phyloP scores from a whole-genome alignment of 345 rosid genomes.

The Nephelium lappaceum region DNA sequence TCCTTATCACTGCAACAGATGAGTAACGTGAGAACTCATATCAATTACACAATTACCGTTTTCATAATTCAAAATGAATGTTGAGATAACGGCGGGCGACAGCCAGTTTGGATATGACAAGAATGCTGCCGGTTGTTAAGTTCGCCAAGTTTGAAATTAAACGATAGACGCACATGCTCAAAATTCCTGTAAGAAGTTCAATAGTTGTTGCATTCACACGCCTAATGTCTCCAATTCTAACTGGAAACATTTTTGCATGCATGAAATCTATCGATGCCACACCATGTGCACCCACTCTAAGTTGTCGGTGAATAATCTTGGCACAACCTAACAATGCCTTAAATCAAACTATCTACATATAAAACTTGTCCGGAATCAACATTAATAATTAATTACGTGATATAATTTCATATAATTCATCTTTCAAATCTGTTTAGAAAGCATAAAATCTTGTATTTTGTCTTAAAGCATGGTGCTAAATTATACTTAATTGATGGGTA shows the following conservation, averaged over 20 bases:
- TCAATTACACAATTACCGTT: too few species aligned
- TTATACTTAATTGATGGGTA: neutral
- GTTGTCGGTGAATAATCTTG: constrained; percentile 4
- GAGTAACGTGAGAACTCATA: too few species aligned
- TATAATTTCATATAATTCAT: neutral
- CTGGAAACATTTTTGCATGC: neutral
- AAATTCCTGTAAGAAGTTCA: neutral
- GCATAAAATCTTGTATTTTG: constrained; percentile 6
- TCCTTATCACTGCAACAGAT: too few species aligned
- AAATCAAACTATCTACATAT: neutral
- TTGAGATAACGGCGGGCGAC: neutral
- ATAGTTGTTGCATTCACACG: neutral
- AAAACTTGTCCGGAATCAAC: neutral
- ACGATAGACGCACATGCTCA: neutral
- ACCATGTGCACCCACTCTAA: constrained; percentile 14
- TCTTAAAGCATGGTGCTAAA: neutral
- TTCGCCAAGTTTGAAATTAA: neutral
- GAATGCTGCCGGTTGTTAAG: neutral
- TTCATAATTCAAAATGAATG: neutral
- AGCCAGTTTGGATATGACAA: neutral
- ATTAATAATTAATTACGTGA: neutral
- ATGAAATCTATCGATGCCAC: neutral
- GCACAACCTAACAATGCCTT: neutral
- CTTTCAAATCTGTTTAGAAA: constrained; percentile 9
- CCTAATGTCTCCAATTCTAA: neutral